These are phyloP conservation scores for Clitopilus hobsonii DNA, from an alignment of 768 basidiomycete genomes.

Conservation along the genomic window DNA sequence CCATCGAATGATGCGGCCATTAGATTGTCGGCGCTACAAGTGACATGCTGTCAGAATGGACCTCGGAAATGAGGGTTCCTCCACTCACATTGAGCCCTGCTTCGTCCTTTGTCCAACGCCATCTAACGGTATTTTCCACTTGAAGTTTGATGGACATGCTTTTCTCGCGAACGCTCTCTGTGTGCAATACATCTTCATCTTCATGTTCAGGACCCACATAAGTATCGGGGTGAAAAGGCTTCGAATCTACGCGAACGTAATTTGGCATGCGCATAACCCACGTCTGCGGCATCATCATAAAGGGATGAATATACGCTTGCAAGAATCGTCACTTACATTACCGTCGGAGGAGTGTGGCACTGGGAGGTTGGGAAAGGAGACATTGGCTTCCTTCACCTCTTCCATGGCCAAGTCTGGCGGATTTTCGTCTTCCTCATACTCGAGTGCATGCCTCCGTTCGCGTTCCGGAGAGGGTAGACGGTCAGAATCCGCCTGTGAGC, in stretches of 20 bases:
- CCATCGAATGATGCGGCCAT: slow-evolving; percentile 90
- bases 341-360: slow-evolving; percentile 77
- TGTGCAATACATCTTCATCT: slow-evolving; percentile 53
- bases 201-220: slow-evolving; percentile 84
- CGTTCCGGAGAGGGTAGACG: slow-evolving; percentile 54
- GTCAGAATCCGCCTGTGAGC: slow-evolving; percentile 60
- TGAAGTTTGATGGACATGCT: slow-evolving; percentile 83
- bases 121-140: slow-evolving; percentile 92
- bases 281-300: slow-evolving; percentile 39
- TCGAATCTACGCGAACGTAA: slow-evolving; percentile 84
- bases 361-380: slow-evolving; percentile 84
- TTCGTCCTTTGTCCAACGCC: slow-evolving; percentile 87
- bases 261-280: slow-evolving; percentile 96
- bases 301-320: slow-evolving; percentile 1
- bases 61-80: neutral
- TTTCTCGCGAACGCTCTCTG: slow-evolving; percentile 65
- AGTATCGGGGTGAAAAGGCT: slow-evolving; percentile 84
- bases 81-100: slow-evolving; percentile 69
- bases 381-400: slow-evolving; percentile 57
- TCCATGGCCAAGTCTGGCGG: slow-evolving; percentile 50
- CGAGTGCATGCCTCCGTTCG: slow-evolving; percentile 65
- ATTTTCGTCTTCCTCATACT: slow-evolving; percentile 79
- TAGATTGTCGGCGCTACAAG: slow-evolving; percentile 86
- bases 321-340: slow-evolving; percentile 47
- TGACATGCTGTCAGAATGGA: slow-evolving; percentile 6